Conservation (phyloP, 2,329 filamentous ascomycete genomes). For the Penicillium palitans region DNA sequence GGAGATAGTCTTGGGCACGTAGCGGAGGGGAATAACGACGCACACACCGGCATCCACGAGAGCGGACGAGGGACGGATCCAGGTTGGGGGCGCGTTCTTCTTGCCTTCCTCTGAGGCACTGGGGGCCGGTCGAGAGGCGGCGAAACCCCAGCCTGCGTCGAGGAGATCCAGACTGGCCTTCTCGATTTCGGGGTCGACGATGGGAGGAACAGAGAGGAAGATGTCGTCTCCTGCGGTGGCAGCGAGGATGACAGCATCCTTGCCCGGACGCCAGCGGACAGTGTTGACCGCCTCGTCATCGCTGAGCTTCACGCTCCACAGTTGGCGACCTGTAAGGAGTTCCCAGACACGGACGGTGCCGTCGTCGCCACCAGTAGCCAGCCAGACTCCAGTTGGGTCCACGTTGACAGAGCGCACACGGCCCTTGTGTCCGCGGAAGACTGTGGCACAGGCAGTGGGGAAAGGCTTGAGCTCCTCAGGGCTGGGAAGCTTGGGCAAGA, state of each 20-base stretch:
- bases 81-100: constrained; percentile 76
- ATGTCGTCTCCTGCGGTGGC: constrained; percentile 82
- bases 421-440: constrained; percentile 86
- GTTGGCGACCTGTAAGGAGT: constrained; percentile 77
- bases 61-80: constrained; percentile 73
- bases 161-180: constrained; percentile 72
- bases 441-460: constrained; percentile 82
- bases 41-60: constrained; percentile 75
- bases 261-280: constrained; percentile 85
- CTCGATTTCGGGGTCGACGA: constrained; percentile 71
- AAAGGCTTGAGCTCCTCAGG: constrained; percentile 94
- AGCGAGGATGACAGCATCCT: constrained; percentile 76
- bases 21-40: constrained; percentile 75
- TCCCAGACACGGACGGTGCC: constrained; percentile 91
- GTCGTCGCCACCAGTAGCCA: constrained; percentile 93
- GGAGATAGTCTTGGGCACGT: constrained; percentile 79
- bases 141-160: constrained; percentile 90
- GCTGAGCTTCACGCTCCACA: constrained; percentile 80
- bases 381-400: constrained; percentile 79
- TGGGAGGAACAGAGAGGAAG: constrained; percentile 76
- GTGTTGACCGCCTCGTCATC: constrained; percentile 77
- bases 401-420: constrained; percentile 81
- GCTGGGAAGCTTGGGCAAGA: constrained; percentile 88
- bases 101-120: constrained; percentile 54
- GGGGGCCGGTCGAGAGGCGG: constrained; percentile 59